Evolutionary conservation across 2,329 filamentous ascomycete genomes (phyloP).

Genomic region (Claviceps fusiformis): DNA sequence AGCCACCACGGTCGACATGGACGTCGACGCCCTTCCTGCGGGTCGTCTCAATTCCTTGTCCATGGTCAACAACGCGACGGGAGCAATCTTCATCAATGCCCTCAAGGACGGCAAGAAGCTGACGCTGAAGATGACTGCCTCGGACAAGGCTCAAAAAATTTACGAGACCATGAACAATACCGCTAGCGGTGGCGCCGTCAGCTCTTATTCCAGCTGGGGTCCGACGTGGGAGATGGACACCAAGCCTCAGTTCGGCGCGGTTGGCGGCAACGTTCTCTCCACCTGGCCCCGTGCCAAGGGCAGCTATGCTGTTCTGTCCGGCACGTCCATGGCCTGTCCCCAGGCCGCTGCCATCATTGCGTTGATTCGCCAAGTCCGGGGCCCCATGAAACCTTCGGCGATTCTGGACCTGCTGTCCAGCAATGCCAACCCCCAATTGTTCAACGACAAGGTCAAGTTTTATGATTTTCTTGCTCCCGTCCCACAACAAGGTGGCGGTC

Average conservation of each 20-base stretch:
- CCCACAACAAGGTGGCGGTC: slow-evolving; percentile 45
- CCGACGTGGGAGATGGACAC: slow-evolving; percentile 45
- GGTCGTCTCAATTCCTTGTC: slow-evolving; percentile 20
- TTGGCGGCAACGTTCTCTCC: slow-evolving; percentile 44
- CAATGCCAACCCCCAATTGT: slow-evolving; percentile 34
- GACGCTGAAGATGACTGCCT: slow-evolving; percentile 29
- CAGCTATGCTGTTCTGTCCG: slow-evolving; percentile 37
- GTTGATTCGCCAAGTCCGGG: slow-evolving; percentile 36
- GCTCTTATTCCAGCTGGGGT: slow-evolving; percentile 43
- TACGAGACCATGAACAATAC: slow-evolving; percentile 17
- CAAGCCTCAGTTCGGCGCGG: slow-evolving; percentile 42
- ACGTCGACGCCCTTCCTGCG: slow-evolving; percentile 13
- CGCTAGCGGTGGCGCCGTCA: slow-evolving; percentile 35
- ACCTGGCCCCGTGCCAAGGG: slow-evolving; percentile 35
- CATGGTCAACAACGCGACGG: slow-evolving; percentile 28
- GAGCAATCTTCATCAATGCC: slow-evolving; percentile 28
- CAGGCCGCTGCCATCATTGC: slow-evolving; percentile 41
- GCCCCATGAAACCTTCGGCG: slow-evolving; percentile 34
- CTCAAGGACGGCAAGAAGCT: slow-evolving; percentile 31
- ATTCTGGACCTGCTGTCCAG: slow-evolving; percentile 36
- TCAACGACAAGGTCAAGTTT: slow-evolving; percentile 28
- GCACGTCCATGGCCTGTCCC: slow-evolving; percentile 49
- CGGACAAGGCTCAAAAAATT: slow-evolving; percentile 18
- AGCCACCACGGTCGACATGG: slow-evolving; percentile 19
- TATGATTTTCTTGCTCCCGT: slow-evolving; percentile 35